Percentiles rank a stretch among this genome's conserved stretches.
phyloP scores from a whole-genome alignment of 345 rosid species.

The Gossypium bickii region DNA sequence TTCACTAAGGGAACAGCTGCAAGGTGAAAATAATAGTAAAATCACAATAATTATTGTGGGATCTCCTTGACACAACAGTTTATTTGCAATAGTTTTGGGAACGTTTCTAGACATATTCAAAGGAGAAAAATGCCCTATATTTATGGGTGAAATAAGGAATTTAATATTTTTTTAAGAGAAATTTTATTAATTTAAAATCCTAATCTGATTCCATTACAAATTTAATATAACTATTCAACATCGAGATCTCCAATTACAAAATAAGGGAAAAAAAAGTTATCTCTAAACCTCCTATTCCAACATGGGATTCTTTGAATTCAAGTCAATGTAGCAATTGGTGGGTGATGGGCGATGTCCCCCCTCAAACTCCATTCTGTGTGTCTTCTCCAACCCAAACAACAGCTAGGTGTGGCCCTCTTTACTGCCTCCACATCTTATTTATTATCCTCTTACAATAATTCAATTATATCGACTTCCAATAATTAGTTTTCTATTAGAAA shows the following conservation, averaged over 20 bases:
- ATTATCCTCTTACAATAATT: not conserved
- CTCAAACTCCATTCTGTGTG: not conserved
- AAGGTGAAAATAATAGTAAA: not conserved
- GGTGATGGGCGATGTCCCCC: conserved; percentile 6
- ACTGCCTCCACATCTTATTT: not conserved
- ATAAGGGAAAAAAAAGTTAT: not conserved
- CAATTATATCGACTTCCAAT: not conserved
- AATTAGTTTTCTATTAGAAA: not conserved
- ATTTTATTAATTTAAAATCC: too few species aligned
- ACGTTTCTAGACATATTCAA: too few species aligned
- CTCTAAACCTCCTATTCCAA: not conserved
- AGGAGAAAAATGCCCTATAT: too few species aligned
- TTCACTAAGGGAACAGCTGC: not conserved
- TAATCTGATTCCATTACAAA: too few species aligned
- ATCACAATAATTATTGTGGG: not conserved
- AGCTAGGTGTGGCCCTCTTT: not conserved
- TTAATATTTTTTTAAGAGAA: too few species aligned
- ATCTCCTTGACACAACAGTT: not conserved
- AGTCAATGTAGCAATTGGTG: not conserved
- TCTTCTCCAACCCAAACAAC: not conserved
- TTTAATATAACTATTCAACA: too few species aligned
- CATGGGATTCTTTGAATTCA: not conserved
- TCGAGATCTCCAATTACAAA: too few species aligned
- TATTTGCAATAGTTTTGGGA: not conserved
- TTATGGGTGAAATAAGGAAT: too few species aligned